Evolutionary conservation across 176 grass and related monocot species (phyloP), one percentile per base, ranked within the genome.

Genomic region (Eragrostis nindensis): DNA sequence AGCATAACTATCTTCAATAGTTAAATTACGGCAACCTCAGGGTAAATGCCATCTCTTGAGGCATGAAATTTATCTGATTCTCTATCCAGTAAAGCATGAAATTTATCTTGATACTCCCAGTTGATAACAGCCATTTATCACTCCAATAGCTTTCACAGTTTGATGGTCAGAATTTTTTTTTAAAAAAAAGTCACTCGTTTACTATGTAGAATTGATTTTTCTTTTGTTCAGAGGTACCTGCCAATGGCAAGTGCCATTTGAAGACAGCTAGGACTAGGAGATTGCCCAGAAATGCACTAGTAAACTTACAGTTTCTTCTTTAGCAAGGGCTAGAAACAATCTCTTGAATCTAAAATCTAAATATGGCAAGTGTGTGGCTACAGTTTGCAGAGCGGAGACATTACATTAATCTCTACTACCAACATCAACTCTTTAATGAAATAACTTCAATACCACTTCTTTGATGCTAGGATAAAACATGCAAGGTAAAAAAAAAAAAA

Each of bases 241-340:
- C 36, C 17, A n/a, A 11, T 6, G 43, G 19, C 70, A 52, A 39
- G 27, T 55, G 53, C 29, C 4, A 75, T 36, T 36, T 36, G 32
- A 36, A 36, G 32, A 36, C 32, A 36, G 32, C 32, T 36, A 36
- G 32, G 32, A 36, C 17, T 15, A 60, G 39, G 26, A 61, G 53
- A 70, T 18, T 59, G 50, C 52, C 8, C 60, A 81, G 48, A 52
- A 19, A 48, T 63, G n/a, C 4, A 74, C 14, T 24, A 78, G 5
- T 70, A 43, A 41, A 70, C 18, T 74, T 44, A 62, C 59, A 86
- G 52, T 66, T 57, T 47, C 62, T 80, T 77, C 53, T 62, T 76
- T 43, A 59, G 12, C 17, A 8, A 21, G 70, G 15, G 7, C 25
- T 30, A 21, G 32, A 53, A 70, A 48, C 48, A 24, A 74, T 46